A percentile compares a stretch with the other conserved stretches of the same genome.
Conservation (phyloP, 495 filamentous ascomycete genomes). For the Xylaria palmicola region DNA sequence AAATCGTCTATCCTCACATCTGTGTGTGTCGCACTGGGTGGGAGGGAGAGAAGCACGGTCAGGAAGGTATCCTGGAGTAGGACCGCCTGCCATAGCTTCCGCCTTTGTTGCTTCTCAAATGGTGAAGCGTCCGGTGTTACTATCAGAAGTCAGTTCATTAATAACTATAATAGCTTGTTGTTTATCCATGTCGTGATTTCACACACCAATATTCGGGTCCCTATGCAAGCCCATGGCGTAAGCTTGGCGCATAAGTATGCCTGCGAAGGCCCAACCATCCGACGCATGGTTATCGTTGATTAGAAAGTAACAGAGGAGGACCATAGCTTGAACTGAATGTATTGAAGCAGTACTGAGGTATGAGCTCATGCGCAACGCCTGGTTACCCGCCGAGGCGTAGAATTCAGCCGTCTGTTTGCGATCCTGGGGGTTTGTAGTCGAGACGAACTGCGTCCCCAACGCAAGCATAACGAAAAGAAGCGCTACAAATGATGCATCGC, state of each 20-base stretch:
- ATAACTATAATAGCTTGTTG: not conserved
- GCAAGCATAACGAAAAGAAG: conserved; percentile 69
- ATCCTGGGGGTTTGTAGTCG: conserved; percentile 51
- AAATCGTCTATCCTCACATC: conserved; percentile 69
- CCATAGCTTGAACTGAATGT: conserved; percentile 70
- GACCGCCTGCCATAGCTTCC: conserved; percentile 74
- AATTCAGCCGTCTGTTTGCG: conserved; percentile 71
- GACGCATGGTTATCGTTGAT: conserved; percentile 77
- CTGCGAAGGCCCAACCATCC: conserved; percentile 73
- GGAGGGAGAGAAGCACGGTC: conserved; percentile 69
- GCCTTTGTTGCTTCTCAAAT: conserved; percentile 67
- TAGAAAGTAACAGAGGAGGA: conserved; percentile 70
- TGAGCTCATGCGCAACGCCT: conserved; percentile 63
- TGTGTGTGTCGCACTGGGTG: conserved; percentile 68
- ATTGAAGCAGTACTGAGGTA: conserved; percentile 67
- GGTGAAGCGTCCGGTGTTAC: conserved; percentile 55
- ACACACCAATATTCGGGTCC: conserved; percentile 63
- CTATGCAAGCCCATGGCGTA: conserved; percentile 75
- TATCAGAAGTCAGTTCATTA: conserved; percentile 15
- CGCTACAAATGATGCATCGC: conserved; percentile 61
- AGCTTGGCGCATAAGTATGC: conserved; percentile 66
- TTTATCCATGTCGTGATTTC: not conserved
- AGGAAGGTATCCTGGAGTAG: conserved; percentile 75
- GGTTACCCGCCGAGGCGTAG: conserved; percentile 70
- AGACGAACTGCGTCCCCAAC: conserved; percentile 70